A percentile compares a stretch with the other conserved stretches of the same genome.
phyloP scores from a whole-genome alignment of 2,329 filamentous ascomycete species.

The Diaporthe nobilis region DNA sequence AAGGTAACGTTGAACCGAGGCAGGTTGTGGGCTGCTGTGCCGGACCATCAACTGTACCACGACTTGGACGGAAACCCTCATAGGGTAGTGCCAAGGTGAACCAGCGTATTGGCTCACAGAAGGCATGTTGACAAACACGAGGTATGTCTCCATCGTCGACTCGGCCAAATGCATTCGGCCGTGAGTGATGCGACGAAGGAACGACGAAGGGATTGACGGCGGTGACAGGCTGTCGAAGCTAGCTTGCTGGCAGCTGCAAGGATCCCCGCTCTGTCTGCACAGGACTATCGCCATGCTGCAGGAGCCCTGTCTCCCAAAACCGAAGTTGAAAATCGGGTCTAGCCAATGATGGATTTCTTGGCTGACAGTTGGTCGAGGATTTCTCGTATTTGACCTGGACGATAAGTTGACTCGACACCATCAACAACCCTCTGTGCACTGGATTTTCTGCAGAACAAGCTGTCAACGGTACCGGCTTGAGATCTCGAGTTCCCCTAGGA shows the following conservation, averaged over 20 bases:
- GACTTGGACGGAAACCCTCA: neutral
- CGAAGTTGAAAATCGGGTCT: conserved; percentile 27
- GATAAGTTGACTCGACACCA: conserved; percentile 40
- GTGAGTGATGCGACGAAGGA: neutral
- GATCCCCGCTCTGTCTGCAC: conserved; percentile 25
- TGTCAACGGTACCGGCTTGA: conserved; percentile 24
- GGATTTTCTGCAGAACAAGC: neutral
- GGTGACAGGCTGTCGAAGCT: conserved; percentile 11
- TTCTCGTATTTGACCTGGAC: conserved; percentile 39
- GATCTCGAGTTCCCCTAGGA: neutral
- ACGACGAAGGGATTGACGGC: neutral
- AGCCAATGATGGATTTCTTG: conserved; percentile 36
- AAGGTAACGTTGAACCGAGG: conserved; percentile 29
- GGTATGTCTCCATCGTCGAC: neutral
- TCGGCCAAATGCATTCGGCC: neutral
- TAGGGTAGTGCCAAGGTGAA: neutral
- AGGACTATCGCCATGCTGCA: conserved; percentile 34
- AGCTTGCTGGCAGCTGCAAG: conserved; percentile 17
- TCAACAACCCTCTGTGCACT: conserved; percentile 9
- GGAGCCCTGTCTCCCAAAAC: conserved; percentile 25
- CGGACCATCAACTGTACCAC: neutral
- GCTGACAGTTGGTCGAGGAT: conserved; percentile 36
- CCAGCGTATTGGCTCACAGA: neutral
- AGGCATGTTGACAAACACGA: conserved; percentile 16
- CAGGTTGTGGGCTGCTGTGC: neutral